Base-by-base conservation (phyloP, 495 filamentous ascomycete species). In the Penicillium angulare region DNA sequence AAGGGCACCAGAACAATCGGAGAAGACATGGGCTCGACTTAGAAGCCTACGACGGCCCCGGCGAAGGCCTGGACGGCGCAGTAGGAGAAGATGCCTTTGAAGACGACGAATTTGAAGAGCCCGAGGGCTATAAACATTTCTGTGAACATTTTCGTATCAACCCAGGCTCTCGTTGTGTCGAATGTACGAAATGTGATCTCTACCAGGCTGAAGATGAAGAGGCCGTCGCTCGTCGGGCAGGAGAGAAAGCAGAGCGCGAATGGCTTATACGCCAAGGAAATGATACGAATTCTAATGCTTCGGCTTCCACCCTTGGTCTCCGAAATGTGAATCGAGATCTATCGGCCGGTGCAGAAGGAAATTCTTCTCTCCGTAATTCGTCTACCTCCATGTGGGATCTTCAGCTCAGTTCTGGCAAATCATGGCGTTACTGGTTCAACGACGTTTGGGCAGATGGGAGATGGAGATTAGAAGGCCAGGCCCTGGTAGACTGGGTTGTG, bases 141-240 rank as follows among this genome's bases (percentile, higher is more conserved):
- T 98, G 93, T 63, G 83, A 96, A 57, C 93, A 98, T 68, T 97
- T 98, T 67, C 78, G 93, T n/a, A 61, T 73, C 23, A 76, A 70
- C 29, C 86, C 88, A 0, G 88, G 86, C 7, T 79, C 81, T 26
- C 69, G 74, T 23, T 98, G 93, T 59, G 74, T 61, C 1, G 82
- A 91, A 55, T 97, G 92, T 69, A 83, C 82, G 20, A 86, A 85
- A 66, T 98, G 93, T 67, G 92, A 96, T 65, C 76, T 98, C 33
- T 98, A 96, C 75, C 80, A 86, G 50, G 76, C 78, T 15, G 93
- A 96, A 74, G 85, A 96, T 61, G 90, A 91, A 58, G 90, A 95
- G 39, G 74, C 71, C 38, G 86, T 89, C 21, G 82, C 95, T 13
- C 75, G 80, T 27, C 76, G 81, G 50, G 93, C 93, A 2, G 88